Conservation (phyloP, 2,329 filamentous ascomycete genomes). For the Achaetomium macrosporum region DNA sequence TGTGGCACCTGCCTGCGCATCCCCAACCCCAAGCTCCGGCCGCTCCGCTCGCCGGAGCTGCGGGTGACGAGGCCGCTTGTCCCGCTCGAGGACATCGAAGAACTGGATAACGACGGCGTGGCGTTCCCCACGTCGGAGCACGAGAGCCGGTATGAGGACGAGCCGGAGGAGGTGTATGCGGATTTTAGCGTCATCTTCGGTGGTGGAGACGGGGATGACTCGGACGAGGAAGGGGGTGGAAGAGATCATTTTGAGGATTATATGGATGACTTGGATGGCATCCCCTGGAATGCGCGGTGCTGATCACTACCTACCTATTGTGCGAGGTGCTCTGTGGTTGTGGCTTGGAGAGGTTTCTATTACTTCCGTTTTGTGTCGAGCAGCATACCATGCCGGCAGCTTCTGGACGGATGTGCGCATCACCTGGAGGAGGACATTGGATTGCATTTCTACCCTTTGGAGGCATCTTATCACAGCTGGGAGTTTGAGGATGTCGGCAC, state of each 20-base stretch:
- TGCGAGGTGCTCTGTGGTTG: no score
- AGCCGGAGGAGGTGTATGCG: conserved; percentile 38
- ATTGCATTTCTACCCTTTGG: no score
- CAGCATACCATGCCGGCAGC: no score
- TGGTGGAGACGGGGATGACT: conserved; percentile 28
- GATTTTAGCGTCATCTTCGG: conserved; percentile 50
- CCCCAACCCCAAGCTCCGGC: conserved; percentile 19
- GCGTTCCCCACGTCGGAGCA: conserved; percentile 44
- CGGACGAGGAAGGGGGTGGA: conserved; percentile 31
- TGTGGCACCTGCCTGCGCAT: conserved; percentile 11
- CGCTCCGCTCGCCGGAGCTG: conserved; percentile 33
- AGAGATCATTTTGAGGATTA: conserved; percentile 46
- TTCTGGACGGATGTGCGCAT: no score
- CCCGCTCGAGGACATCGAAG: conserved; percentile 14
- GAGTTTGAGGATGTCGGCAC: no score
- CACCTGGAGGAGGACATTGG: no score
- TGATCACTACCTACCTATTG: no score
- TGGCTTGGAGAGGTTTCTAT: no score
- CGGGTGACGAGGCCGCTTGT: conserved; percentile 15
- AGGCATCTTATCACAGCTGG: no score
- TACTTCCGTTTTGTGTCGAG: no score
- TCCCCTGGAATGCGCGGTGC: conserved; percentile 39
- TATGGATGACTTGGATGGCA: conserved; percentile 51
- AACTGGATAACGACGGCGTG: conserved; percentile 31
- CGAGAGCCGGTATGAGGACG: conserved; percentile 43